phyloP scores from a whole-genome alignment of 495 filamentous ascomycete genomes.

The Talaromyces adpressus region DNA sequence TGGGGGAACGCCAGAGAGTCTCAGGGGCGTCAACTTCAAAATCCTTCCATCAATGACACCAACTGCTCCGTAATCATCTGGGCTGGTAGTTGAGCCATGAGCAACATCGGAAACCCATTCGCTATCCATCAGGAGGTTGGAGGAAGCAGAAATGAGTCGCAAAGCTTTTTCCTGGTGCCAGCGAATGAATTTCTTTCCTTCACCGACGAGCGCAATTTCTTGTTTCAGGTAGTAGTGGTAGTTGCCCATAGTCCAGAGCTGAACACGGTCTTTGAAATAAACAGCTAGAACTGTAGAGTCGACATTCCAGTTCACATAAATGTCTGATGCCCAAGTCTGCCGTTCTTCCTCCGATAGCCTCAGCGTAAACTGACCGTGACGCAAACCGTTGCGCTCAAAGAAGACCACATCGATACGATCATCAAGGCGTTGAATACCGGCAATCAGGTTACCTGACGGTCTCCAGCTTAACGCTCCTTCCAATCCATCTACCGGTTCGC shows the following conservation, averaged over 20 bases:
- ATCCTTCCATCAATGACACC: slow-evolving; percentile 80
- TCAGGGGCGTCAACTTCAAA: slow-evolving; percentile 80
- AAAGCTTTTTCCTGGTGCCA: slow-evolving; percentile 89
- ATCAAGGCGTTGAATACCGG: slow-evolving; percentile 65
- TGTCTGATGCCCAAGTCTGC: slow-evolving; percentile 45
- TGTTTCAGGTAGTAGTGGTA: slow-evolving; percentile 99
- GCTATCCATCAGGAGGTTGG: slow-evolving; percentile 44
- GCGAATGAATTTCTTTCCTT: slow-evolving; percentile 27
- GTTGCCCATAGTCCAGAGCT: slow-evolving; percentile 96
- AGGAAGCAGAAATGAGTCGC: slow-evolving; percentile 46
- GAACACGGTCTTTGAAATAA: slow-evolving; percentile 62
- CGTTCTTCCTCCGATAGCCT: slow-evolving; percentile 53
- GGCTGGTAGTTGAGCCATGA: slow-evolving; percentile 58
- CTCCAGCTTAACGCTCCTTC: slow-evolving; percentile 87
- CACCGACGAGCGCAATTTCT: slow-evolving; percentile 51
- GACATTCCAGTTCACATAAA: slow-evolving; percentile 75
- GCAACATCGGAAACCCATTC: slow-evolving; percentile 66
- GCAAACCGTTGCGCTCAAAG: slow-evolving; percentile 91
- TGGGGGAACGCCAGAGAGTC: slow-evolving; percentile 78
- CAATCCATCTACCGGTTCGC: slow-evolving; percentile 85
- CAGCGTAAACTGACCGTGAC: slow-evolving; percentile 86
- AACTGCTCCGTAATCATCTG: slow-evolving; percentile 73
- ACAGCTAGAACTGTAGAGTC: slow-evolving; percentile 90
- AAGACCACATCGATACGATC: slow-evolving; percentile 79
- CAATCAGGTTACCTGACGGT: slow-evolving; percentile 82